Base-by-base conservation (phyloP, 2,329 filamentous ascomycete genomes). In the Penicillium sp. region DNA sequence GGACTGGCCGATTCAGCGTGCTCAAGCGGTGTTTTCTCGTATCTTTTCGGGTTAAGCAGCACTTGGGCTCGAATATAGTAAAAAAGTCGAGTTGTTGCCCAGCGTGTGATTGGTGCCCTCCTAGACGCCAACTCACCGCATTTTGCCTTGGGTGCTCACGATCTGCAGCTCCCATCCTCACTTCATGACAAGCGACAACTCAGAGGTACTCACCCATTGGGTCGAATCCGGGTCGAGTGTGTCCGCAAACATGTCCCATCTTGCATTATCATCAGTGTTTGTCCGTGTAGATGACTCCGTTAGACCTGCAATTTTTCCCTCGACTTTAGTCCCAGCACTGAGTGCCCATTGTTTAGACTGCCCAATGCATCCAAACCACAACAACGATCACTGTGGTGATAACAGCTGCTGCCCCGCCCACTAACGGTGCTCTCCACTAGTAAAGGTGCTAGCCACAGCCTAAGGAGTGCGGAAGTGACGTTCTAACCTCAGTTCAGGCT, bases 111-210 rank as follows among this genome's bases (percentile, higher is more conserved):
- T 64, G 62, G 62, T 62, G 59, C 59, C 59, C 51, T 58, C 62
- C 45, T 47, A 31, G 48, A 48, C 58, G 59, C 59, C 62, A 62
- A 52, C 60, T 64, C 62, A 64, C 62, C 62, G 62, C 62, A 64
- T 62, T 64, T 64, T 64, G 41, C 52, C 48, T 45, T 51, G 45
- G 46, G 50, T 46, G 56, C 50, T 58, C 49, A 41, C 31, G 41
- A 55, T 54, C 51, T 54, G 58, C 50, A 50, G 29, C 5, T 45
- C 35, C 44, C 30, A 31, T 57, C 45, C 21, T 52, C 49, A 21
- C 26, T 52, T 49, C 23, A 38, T 11, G 38, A 46, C 23, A 48
- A 50, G 35, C n/a, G 56, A 51, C 56, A 58, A 52, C 56, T 51
- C 56, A 58, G 47, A 46, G 23, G 30, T 38, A 26, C 26, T 45